These are phyloP conservation scores for Athelia psychrophila DNA, from an alignment of 1,284 basidiomycete genomes.

Conservation along the genomic window DNA sequence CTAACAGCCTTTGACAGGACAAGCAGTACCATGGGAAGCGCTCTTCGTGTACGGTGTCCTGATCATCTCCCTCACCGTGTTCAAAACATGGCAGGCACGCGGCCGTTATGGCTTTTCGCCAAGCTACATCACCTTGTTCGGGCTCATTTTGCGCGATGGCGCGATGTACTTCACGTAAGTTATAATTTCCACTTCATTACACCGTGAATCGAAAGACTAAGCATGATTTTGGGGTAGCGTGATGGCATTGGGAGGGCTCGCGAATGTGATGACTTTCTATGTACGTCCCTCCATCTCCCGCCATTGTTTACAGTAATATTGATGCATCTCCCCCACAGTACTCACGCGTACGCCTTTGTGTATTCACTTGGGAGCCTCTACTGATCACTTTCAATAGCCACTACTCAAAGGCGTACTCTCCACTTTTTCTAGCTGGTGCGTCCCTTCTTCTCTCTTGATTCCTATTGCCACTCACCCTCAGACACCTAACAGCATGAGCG, in stretches of 20 bases:
- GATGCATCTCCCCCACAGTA: not conserved
- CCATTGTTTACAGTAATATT: not conserved
- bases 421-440: constrained; percentile 1
- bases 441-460: not conserved
- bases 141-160: not conserved
- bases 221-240: too few relatives aligned
- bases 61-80: not conserved
- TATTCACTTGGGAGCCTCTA: not conserved
- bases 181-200: not conserved
- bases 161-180: not conserved
- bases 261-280: not conserved
- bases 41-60: not conserved
- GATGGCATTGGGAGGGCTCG: too few relatives aligned
- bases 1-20: too few relatives aligned
- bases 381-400: not conserved
- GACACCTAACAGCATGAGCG: not conserved
- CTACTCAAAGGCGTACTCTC: not conserved
- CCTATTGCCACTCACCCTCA: not conserved
- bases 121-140: not conserved
- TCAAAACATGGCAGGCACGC: not conserved
- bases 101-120: not conserved
- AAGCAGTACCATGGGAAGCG: not conserved
- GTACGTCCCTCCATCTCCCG: not conserved
- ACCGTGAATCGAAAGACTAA: too few relatives aligned
- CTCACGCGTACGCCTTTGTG: not conserved